phyloP scores from a whole-genome alignment of 306 rosid genomes.

The Corylus heterophylla region DNA sequence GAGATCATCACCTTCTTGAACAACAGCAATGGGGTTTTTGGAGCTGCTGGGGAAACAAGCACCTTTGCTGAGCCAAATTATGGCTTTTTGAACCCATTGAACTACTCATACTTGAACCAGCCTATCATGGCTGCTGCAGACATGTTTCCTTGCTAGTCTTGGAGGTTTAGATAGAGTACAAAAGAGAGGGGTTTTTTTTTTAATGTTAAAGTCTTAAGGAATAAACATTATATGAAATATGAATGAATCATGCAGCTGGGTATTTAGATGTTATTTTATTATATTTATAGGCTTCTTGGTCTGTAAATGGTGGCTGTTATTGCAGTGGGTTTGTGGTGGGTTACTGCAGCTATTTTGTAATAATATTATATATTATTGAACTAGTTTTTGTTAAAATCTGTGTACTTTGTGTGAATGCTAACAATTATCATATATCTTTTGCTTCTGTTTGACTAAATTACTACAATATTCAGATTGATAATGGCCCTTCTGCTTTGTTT shows the following conservation, averaged over 20 bases:
- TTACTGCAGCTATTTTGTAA: conserved; percentile 13
- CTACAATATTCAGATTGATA: background rate
- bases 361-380: conserved; percentile 4
- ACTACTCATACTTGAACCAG: conserved; percentile 53
- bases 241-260: background rate
- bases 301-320: conserved; percentile 38
- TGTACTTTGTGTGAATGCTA: background rate
- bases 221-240: conserved; percentile 26
- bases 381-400: background rate
- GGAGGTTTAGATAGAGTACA: conserved; percentile 3
- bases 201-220: conserved; percentile 33
- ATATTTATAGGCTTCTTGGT: conserved; percentile 16
- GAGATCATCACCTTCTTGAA: conserved; percentile 55
- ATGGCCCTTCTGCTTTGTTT: background rate
- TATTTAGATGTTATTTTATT: conserved; percentile 13
- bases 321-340: conserved; percentile 1
- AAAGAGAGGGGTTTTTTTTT: conserved; percentile 16
- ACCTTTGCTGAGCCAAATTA: conserved; percentile 41
- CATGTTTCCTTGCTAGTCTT: conserved; percentile 44
- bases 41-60: conserved; percentile 22
- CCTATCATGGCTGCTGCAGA: conserved; percentile 69
- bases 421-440: background rate
- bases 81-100: conserved; percentile 48
- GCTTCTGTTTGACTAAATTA: conserved; percentile 18
- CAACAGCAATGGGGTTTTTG: conserved; percentile 37